A percentile compares a stretch with the other conserved stretches of the same genome.
These are phyloP conservation scores for Phytophthora niederhauseri DNA, from an alignment of 352 stramenopile genomes.

Conservation along the genomic window DNA sequence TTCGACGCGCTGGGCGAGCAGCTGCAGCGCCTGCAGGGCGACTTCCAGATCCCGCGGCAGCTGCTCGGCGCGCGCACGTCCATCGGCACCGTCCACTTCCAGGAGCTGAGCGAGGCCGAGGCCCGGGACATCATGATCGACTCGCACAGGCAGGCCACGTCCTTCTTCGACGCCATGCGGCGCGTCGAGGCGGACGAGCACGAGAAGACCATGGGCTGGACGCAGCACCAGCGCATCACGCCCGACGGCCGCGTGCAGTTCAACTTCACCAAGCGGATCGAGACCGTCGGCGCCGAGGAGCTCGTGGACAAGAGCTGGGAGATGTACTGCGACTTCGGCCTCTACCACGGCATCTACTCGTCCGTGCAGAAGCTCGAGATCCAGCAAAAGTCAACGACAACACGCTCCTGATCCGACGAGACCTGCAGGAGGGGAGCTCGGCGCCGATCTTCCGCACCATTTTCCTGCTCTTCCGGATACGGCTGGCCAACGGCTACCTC, in stretches of 20 bases:
- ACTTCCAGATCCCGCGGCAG: constrained; percentile 59
- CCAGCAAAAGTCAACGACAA: constrained; percentile 77
- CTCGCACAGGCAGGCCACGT: constrained; percentile 69
- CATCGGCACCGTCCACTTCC: constrained; percentile 70
- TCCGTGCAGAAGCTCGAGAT: constrained; percentile 83
- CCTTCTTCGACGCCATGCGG: constrained; percentile 72
- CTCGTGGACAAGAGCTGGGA: constrained; percentile 80
- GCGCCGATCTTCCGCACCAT: constrained; percentile 78
- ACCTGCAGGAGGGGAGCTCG: constrained; percentile 65
- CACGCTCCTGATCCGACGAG: constrained; percentile 73
- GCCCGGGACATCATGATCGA: constrained; percentile 73
- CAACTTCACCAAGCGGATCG: constrained; percentile 80
- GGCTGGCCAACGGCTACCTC: constrained; percentile 58
- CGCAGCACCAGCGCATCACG: constrained; percentile 73
- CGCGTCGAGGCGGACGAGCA: constrained; percentile 25
- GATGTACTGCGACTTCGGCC: constrained; percentile 81
- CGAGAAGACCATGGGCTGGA: constrained; percentile 84
- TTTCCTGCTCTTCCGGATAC: constrained; percentile 77
- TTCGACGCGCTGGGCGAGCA: constrained; percentile 77
- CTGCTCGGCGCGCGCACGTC: constrained; percentile 43
- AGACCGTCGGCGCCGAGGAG: constrained; percentile 61
- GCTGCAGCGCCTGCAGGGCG: constrained; percentile 64
- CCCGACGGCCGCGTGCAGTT: constrained; percentile 71
- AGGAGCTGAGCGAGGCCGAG: constrained; percentile 49
- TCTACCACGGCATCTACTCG: constrained; percentile 82